Conservation (phyloP, 805 yeast species). For the Spathaspora passalidarum region DNA sequence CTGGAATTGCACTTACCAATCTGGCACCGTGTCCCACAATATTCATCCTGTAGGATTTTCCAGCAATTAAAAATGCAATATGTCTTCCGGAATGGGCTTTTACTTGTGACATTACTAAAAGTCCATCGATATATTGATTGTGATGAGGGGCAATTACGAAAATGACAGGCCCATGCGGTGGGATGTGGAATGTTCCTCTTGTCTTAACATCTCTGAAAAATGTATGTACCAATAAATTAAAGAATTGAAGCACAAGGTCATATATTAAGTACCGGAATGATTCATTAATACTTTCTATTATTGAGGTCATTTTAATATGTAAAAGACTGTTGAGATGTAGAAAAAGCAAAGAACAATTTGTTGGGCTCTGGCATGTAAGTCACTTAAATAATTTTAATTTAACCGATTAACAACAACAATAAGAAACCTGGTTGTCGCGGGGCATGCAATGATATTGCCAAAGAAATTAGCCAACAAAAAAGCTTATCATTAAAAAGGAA, state of each 20-base stretch:
- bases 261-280: constrained; percentile 10
- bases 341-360: no score
- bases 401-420: no score
- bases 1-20: constrained; percentile 37
- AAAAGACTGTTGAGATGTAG: no score
- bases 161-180: constrained; percentile 33
- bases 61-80: constrained; percentile 37
- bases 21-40: constrained; percentile 32
- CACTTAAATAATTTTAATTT: no score
- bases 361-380: no score
- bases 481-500: no score
- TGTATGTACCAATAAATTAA: constrained; percentile 33
- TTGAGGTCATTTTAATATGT: neutral
- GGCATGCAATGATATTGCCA: no score
- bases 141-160: constrained; percentile 45
- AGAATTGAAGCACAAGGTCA: constrained; percentile 32
- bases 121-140: constrained; percentile 40
- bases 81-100: constrained; percentile 27
- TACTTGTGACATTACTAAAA: constrained; percentile 36
- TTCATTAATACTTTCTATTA: neutral
- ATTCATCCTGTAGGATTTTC: constrained; percentile 28
- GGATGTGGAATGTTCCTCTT: constrained; percentile 38
- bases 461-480: no score
- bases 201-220: constrained; percentile 39
- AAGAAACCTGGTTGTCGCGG: no score